A percentile compares a stretch with the other conserved stretches of the same genome.
These are phyloP conservation scores for Phytophthora brassicae DNA, from an alignment of 352 stramenopile species.

Conservation along the genomic window DNA sequence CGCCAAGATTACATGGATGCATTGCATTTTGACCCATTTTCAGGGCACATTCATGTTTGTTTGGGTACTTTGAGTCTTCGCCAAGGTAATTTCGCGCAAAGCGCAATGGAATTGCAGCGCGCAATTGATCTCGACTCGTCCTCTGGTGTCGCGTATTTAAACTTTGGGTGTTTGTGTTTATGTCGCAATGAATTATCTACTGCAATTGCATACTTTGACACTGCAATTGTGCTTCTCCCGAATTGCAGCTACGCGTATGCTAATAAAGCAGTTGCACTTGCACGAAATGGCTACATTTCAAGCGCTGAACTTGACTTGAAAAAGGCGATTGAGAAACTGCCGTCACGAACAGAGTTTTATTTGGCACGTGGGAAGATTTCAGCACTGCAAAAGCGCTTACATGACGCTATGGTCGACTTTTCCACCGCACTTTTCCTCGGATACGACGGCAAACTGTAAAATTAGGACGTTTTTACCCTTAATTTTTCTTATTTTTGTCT, in stretches of 20 bases:
- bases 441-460: constrained; percentile 73
- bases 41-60: constrained; percentile 51
- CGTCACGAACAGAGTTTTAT: constrained; percentile 72
- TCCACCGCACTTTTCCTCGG: constrained; percentile 70
- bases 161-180: constrained; percentile 54
- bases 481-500: too few relatives aligned
- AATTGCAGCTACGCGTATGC: constrained; percentile 67
- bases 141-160: constrained; percentile 61
- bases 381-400: constrained; percentile 68
- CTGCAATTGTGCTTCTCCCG: constrained; percentile 49
- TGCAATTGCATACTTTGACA: constrained; percentile 53
- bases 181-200: constrained; percentile 29
- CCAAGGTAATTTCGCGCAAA: constrained; percentile 41
- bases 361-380: constrained; percentile 67
- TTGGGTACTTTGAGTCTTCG: constrained; percentile 64
- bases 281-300: constrained; percentile 37
- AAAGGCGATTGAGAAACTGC: constrained; percentile 66
- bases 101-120: constrained; percentile 34
- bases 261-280: constrained; percentile 64
- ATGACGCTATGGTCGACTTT: constrained; percentile 83
- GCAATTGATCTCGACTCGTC: constrained; percentile 52
- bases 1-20: constrained; percentile 62
- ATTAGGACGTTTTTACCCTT: too few relatives aligned
- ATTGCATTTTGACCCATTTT: constrained; percentile 69
- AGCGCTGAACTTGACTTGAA: constrained; percentile 58